Conservation (phyloP, 257 asterid species). For the Lantana camara region DNA sequence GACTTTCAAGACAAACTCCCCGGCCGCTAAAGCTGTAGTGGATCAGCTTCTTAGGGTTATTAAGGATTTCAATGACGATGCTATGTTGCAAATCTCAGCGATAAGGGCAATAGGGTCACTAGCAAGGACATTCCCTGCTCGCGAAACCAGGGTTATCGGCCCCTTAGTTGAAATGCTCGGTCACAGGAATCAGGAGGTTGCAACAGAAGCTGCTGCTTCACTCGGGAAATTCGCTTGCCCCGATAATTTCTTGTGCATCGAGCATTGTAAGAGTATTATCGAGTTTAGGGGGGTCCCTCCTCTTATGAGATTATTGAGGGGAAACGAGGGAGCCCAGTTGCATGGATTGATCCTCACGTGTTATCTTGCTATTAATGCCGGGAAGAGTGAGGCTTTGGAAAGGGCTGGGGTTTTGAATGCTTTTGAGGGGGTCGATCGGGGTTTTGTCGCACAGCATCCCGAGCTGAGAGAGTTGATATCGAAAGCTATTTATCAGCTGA, state of each 20-base stretch:
- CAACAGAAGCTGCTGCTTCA: constrained; percentile 62
- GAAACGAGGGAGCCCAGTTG: constrained; percentile 49
- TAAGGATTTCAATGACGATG: constrained; percentile 40
- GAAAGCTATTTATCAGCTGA: constrained; percentile 53
- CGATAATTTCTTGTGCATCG: constrained; percentile 60
- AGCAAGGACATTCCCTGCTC: constrained; percentile 79
- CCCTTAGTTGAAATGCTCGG: constrained; percentile 60
- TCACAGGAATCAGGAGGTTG: constrained; percentile 55
- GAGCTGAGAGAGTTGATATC: constrained; percentile 61
- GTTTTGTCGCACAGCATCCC: constrained; percentile 48
- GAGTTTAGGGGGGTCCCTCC: constrained; percentile 65
- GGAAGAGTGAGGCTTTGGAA: constrained; percentile 66
- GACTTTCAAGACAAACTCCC: constrained; percentile 74
- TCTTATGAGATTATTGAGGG: constrained; percentile 56
- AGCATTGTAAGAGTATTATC: constrained; percentile 67
- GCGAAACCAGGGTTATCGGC: constrained; percentile 65
- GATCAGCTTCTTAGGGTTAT: constrained; percentile 74
- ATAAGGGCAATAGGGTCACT: constrained; percentile 64
- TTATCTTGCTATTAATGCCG: constrained; percentile 72
- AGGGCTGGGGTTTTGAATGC: constrained; percentile 60
- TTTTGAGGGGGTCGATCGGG: constrained; percentile 61
- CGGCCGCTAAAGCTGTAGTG: constrained; percentile 84
- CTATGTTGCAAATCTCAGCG: constrained; percentile 48
- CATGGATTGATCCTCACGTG: constrained; percentile 61
- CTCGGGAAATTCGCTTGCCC: constrained; percentile 67